phyloP scores from a whole-genome alignment of 2,329 filamentous ascomycete species.

The Diplodia scrobiculata region DNA sequence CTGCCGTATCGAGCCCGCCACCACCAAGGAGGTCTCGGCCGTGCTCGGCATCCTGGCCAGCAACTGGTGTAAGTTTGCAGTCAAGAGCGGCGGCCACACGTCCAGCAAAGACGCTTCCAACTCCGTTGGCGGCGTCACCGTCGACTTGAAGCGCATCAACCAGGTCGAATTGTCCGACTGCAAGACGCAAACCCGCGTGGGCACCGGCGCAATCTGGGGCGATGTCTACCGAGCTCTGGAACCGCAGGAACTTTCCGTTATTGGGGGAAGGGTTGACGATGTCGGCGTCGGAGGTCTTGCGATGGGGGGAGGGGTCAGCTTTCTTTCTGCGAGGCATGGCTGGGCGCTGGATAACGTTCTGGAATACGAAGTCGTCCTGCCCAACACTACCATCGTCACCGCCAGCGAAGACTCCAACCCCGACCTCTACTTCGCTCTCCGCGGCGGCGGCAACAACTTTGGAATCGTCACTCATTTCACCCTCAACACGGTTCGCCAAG shows the following conservation, averaged over 20 bases:
- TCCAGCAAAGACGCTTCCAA: conserved; percentile 34
- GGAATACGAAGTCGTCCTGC: conserved; percentile 13
- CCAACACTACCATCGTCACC: conserved; percentile 19
- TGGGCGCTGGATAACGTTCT: conserved; percentile 17
- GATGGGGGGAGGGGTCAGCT: conserved; percentile 30
- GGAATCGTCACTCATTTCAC: conserved; percentile 45
- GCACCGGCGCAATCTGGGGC: conserved; percentile 17
- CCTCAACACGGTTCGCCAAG: conserved; percentile 27
- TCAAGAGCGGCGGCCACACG: conserved; percentile 41
- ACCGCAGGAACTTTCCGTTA: conserved; percentile 15
- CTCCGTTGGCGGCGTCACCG: conserved; percentile 39
- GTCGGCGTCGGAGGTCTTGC: conserved; percentile 31
- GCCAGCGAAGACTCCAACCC: conserved; percentile 3
- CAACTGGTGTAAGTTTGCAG: conserved; percentile 33
- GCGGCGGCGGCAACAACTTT: conserved; percentile 44
- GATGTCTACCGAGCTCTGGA: conserved; percentile 32
- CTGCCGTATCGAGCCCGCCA: conserved; percentile 35
- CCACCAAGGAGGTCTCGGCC: conserved; percentile 37
- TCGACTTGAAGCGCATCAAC: conserved; percentile 38
- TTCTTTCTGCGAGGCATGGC: conserved; percentile 12
- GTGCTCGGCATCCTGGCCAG: conserved; percentile 37
- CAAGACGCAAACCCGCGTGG: conserved; percentile 32
- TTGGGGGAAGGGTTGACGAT: conserved; percentile 28
- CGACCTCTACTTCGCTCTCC: conserved; percentile 45
- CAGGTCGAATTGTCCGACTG: not conserved